Evolutionary conservation across 208 protist species (phyloP).

Genomic region (Tritrichomonas musculus): DNA sequence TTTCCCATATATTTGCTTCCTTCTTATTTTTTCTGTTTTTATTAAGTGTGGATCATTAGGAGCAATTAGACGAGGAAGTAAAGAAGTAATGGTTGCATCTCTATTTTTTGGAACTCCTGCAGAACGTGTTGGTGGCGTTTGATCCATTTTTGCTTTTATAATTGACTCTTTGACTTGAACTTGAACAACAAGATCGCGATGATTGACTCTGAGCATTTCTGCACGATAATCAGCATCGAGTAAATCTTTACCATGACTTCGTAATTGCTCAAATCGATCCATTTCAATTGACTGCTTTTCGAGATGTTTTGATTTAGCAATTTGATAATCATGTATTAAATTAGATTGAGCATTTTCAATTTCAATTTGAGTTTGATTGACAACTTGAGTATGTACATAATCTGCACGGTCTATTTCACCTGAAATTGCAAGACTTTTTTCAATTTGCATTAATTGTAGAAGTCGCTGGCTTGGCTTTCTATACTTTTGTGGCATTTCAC

Average conservation of each 20-base stretch:
- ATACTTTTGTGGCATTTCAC: neutral
- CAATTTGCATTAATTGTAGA: constrained; percentile 3
- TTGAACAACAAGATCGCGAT: neutral
- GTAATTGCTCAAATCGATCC: neutral
- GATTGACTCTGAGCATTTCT: neutral
- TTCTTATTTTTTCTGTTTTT: no score
- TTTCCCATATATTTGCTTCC: no score
- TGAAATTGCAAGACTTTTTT: neutral
- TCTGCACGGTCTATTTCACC: neutral
- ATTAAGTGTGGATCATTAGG: neutral
- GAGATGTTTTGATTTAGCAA: neutral
- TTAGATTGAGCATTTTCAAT: neutral
- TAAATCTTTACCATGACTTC: neutral
- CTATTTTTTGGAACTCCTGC: neutral
- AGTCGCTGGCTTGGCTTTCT: neutral
- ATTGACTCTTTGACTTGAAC: neutral
- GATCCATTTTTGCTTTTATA: neutral
- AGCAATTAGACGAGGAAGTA: neutral
- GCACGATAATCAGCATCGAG: neutral
- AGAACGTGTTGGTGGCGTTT: neutral
- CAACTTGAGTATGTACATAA: neutral
- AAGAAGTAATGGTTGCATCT: neutral
- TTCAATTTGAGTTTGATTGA: neutral
- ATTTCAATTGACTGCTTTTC: neutral
- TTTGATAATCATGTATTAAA: constrained; percentile 6